Evolutionary conservation across 2,329 filamentous ascomycete genomes (phyloP), one percentile per base, ranked within the genome.

Genomic region (Allantophomopsis cytisporea): DNA sequence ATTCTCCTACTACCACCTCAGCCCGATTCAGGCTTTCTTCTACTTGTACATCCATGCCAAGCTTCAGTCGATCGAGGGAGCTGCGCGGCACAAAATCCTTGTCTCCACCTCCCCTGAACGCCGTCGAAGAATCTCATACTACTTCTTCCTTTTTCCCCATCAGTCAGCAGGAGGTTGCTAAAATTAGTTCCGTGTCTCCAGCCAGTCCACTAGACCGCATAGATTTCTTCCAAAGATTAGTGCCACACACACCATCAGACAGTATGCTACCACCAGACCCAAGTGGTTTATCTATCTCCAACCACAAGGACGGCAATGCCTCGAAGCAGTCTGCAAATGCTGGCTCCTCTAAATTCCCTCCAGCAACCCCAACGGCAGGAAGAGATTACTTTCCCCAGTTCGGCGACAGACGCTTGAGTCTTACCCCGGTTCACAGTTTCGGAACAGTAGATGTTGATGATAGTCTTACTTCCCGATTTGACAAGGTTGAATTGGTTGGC

Each of bases 221-320:
- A 55, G 68, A 62, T 58, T 75, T 56, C 53, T 63, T 54, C 54
- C 64, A 58, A 50, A 57, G 51, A 28, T 46, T 60, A 14, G 74
- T 83, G 8, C 85, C 87, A 14, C 82, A 75, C 42, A 95, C 89
- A 1, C 89, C 89, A 1, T 75, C 76, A 37, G 86, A 91, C 43
- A 71, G 69, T 39, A 71, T 84, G 51, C 68, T 79, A 18, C 81
- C 83, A 18, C 79, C 81, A 6, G 88, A 95, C 55, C 80, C 86
- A 1, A 93, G 83, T 58, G 76, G 76, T 31, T 64, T 94, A 14
- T 88, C 86, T 1, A 89, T 94, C 43, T 91, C 85, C 3, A 80
- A 75, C 41, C 65, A 68, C 14, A 62, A 59, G 43, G 64, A 53
- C 41, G 39, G 41, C 12, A 45, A 35, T 38, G 8, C 10, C 7